Percentiles rank a stretch among this genome's conserved stretches.
These are phyloP conservation scores for Sanghuangporus sanghuang DNA, from an alignment of 1,284 basidiomycete species.

Conservation along the genomic window DNA sequence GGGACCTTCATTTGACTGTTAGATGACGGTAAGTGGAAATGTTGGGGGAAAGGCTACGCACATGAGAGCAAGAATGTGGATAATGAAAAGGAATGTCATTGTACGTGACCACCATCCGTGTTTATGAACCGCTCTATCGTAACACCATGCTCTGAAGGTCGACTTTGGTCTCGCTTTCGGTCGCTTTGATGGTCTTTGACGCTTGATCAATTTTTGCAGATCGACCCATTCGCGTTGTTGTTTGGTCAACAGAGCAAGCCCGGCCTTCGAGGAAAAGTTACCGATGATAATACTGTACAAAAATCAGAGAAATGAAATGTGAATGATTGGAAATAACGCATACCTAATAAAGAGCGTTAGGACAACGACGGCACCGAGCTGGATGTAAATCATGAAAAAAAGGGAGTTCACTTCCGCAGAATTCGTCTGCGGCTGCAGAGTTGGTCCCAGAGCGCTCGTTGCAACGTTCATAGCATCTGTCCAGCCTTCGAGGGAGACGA, in stretches of 20 bases:
- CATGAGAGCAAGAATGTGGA: conserved; percentile 88
- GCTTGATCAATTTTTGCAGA: conserved; percentile 81
- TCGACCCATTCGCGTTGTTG: conserved; percentile 97
- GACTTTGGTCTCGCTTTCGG: conserved; percentile 59
- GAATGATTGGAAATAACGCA: conserved; percentile 19
- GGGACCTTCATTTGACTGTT: conserved; percentile 55
- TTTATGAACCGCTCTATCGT: conserved; percentile 84
- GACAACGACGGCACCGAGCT: conserved; percentile 89
- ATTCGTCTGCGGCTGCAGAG: conserved; percentile 69
- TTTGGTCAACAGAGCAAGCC: conserved; percentile 77
- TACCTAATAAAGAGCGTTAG: conserved; percentile 86
- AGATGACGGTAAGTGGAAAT: neutral
- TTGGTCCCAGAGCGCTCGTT: conserved; percentile 72
- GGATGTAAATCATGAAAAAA: conserved; percentile 92
- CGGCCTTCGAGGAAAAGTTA: conserved; percentile 86
- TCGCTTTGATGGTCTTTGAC: conserved; percentile 83
- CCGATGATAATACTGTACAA: conserved; percentile 83
- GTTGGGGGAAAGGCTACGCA: conserved; percentile 34
- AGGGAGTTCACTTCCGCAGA: conserved; percentile 79
- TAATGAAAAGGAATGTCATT: conserved; percentile 79
- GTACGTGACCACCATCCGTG: conserved; percentile 90
- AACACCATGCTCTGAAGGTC: conserved; percentile 80
- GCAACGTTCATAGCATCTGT: conserved; percentile 85
- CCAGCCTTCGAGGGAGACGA: conserved; percentile 96
- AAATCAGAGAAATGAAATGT: neutral